Evolutionary conservation across 805 yeast species (phyloP).

Genomic region (Metschnikowia noctiluminum): DNA sequence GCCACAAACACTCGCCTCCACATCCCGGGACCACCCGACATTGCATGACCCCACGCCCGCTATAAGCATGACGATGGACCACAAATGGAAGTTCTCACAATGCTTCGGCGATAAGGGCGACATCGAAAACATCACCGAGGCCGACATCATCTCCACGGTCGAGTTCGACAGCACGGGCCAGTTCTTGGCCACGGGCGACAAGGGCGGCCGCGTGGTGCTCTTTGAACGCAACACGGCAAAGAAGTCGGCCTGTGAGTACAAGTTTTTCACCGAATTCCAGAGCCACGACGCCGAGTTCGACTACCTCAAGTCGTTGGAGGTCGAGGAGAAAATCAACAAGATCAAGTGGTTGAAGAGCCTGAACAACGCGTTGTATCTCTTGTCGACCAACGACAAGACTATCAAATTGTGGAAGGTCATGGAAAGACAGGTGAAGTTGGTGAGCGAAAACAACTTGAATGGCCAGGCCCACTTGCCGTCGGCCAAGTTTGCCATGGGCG

Average conservation of each 20-base stretch:
- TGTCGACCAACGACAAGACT: constrained; percentile 96
- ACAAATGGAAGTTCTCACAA: constrained; percentile 82
- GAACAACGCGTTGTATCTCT: constrained; percentile 84
- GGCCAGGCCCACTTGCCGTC: constrained; percentile 23
- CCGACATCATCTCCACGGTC: constrained; percentile 94
- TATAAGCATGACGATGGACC: constrained; percentile 25
- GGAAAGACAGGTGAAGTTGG: constrained; percentile 88
- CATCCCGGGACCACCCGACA: not conserved
- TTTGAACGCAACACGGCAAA: constrained; percentile 82
- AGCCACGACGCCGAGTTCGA: constrained; percentile 98
- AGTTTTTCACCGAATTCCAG: constrained; percentile 95
- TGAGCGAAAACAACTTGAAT: constrained; percentile 78
- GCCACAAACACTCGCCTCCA: too few species aligned
- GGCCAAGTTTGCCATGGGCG: constrained; percentile 29
- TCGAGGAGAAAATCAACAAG: constrained; percentile 96
- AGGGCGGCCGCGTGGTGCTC: constrained; percentile 95
- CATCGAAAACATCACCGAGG: constrained; percentile 90
- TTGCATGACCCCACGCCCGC: not conserved
- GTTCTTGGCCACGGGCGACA: constrained; percentile 95
- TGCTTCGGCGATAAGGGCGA: constrained; percentile 99
- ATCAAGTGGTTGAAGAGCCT: constrained; percentile 92
- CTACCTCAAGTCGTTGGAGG: constrained; percentile 90
- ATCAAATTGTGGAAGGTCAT: constrained; percentile 95
- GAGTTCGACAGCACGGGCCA: constrained; percentile 95
- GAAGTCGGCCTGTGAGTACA: constrained; percentile 74